Evolutionary conservation across 2,329 filamentous ascomycete species (phyloP).

Genomic region (Didymellaceae sp.): DNA sequence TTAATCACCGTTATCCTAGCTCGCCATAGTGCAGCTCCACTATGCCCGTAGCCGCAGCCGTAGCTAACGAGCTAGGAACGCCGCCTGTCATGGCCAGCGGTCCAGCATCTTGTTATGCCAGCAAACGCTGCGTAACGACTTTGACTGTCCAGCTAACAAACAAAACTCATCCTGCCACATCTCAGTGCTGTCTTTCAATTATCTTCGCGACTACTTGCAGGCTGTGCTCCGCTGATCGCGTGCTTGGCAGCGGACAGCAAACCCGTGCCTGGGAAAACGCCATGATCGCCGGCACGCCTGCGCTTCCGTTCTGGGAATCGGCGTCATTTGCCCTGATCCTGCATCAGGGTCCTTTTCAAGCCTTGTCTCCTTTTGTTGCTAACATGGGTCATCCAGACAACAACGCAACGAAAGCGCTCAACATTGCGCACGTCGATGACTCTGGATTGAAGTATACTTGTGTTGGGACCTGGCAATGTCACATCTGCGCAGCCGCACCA

Average conservation of each 20-base stretch:
- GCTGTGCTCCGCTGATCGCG: slow-evolving; percentile 1
- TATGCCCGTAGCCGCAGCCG: slow-evolving; percentile 13
- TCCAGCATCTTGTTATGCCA: background rate
- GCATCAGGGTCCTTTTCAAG: background rate
- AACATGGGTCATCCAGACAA: background rate
- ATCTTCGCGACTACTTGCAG: background rate
- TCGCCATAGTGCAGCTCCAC: slow-evolving; percentile 17
- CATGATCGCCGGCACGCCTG: slow-evolving; percentile 16
- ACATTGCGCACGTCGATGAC: background rate
- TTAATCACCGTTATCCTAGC: slow-evolving; percentile 19
- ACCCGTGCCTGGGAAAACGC: slow-evolving; percentile 6
- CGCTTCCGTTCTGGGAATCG: slow-evolving; percentile 8
- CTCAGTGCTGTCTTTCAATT: background rate
- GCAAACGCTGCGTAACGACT: background rate
- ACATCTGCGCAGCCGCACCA: background rate
- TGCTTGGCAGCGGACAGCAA: slow-evolving; percentile 4
- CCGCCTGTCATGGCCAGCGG: slow-evolving; percentile 7
- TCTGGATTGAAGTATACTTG: background rate
- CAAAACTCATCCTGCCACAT: background rate
- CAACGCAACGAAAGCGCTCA: background rate
- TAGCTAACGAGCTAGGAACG: slow-evolving; percentile 5
- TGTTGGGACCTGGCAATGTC: background rate
- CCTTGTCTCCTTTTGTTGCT: slow-evolving; percentile 4
- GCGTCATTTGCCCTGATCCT: slow-evolving; percentile 9
- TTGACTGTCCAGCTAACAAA: background rate